Percentiles rank a stretch among this genome's conserved stretches.
phyloP scores from a whole-genome alignment of 177 flowering plant species.

The Telopea speciosissima region DNA sequence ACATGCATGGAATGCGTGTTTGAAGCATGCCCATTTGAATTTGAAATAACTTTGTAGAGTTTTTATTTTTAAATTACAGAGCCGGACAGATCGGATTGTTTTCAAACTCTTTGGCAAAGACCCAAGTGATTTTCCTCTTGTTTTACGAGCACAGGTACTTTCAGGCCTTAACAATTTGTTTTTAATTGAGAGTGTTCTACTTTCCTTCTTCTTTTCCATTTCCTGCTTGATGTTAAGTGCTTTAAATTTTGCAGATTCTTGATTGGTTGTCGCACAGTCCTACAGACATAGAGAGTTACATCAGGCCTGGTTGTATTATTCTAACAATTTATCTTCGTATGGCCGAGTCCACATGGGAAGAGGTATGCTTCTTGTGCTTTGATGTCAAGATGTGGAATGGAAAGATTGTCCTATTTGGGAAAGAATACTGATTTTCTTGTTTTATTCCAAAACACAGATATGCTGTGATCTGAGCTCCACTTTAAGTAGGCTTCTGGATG shows the following conservation, averaged over 20 bases:
- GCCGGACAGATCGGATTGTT: slow-evolving; percentile 86
- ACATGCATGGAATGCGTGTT: too few species aligned
- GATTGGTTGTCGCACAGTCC: slow-evolving; percentile 91
- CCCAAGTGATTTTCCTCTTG: slow-evolving; percentile 68
- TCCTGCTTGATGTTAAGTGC: slow-evolving; percentile 1
- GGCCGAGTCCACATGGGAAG: slow-evolving; percentile 66
- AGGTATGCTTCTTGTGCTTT: slow-evolving; percentile 37
- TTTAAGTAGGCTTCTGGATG: slow-evolving; percentile 55
- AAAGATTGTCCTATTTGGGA: background rate
- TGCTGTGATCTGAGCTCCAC: slow-evolving; percentile 47
- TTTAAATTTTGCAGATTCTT: slow-evolving; percentile 56
- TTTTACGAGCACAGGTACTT: slow-evolving; percentile 67
- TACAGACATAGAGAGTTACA: slow-evolving; percentile 90
- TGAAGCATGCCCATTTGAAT: background rate
- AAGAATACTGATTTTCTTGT: slow-evolving; percentile 3
- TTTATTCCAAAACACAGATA: slow-evolving; percentile 36
- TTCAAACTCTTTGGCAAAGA: slow-evolving; percentile 89
- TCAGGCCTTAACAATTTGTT: slow-evolving; percentile 3
- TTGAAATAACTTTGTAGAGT: background rate
- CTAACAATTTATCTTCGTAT: slow-evolving; percentile 74
- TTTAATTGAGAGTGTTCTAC: background rate
- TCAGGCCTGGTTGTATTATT: slow-evolving; percentile 87
- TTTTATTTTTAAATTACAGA: slow-evolving; percentile 34
- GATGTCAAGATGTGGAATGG: background rate
- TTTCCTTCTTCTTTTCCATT: background rate